A percentile compares a stretch with the other conserved stretches of the same genome.
These are phyloP conservation scores for Ogataea chonburiensis DNA, from an alignment of 805 yeast genomes.

Conservation along the genomic window DNA sequence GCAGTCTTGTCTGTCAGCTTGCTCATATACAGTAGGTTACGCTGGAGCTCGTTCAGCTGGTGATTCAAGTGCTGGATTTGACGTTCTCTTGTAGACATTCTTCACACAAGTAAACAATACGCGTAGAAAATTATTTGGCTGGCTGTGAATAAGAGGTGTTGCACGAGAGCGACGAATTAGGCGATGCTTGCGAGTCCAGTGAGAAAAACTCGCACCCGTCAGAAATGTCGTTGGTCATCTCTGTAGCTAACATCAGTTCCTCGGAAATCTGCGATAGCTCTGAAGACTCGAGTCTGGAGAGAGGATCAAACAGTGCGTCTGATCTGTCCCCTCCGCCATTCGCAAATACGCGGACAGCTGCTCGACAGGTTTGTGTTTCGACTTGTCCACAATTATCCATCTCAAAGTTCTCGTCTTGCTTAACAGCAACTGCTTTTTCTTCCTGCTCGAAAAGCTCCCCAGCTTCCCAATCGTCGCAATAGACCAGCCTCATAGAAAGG, in stretches of 20 bases:
- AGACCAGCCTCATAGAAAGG: slow-evolving; percentile 48
- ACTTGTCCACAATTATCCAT: slow-evolving; percentile 26
- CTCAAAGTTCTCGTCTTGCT: slow-evolving; percentile 16
- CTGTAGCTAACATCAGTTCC: slow-evolving; percentile 13
- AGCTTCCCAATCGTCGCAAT: slow-evolving; percentile 46
- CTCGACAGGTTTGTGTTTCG: slow-evolving; percentile 23
- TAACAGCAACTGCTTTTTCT: slow-evolving; percentile 36
- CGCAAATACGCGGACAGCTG: slow-evolving; percentile 29
- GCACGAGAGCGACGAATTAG: slow-evolving; percentile 1
- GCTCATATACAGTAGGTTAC: slow-evolving; percentile 23
- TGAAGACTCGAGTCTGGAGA: slow-evolving; percentile 12
- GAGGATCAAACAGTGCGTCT: slow-evolving; percentile 32
- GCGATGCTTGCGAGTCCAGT: slow-evolving; percentile 1
- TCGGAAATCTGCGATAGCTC: slow-evolving; percentile 27
- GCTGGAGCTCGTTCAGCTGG: slow-evolving; percentile 24
- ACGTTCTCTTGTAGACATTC: slow-evolving; percentile 21
- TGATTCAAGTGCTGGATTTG: slow-evolving; percentile 23
- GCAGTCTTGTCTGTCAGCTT: slow-evolving; percentile 24
- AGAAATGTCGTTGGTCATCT: not conserved
- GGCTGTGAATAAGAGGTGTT: slow-evolving; percentile 3
- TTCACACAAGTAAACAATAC: slow-evolving; percentile 6
- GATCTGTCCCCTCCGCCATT: slow-evolving; percentile 37
- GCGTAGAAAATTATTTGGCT: slow-evolving; percentile 5
- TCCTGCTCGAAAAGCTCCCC: slow-evolving; percentile 43
- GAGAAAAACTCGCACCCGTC: not conserved